A percentile compares a stretch with the other conserved stretches of the same genome.
Evolutionary conservation across 176 grass and related monocot genomes (phyloP).

Genomic region (Tillandsia fasciculata): DNA sequence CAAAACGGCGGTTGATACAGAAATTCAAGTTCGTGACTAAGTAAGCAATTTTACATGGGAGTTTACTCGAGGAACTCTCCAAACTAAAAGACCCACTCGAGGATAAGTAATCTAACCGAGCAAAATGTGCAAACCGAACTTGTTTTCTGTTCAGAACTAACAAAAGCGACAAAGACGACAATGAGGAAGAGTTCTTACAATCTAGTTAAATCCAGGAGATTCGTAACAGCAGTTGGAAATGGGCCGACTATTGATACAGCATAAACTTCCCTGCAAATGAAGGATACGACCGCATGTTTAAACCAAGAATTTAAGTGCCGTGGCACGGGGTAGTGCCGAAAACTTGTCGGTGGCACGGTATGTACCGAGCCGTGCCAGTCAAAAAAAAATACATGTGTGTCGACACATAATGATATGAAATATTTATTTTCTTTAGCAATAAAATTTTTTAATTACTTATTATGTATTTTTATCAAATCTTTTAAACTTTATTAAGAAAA

Average conservation of each 20-base stretch:
- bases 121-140: background rate
- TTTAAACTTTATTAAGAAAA: no score
- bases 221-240: slow-evolving; percentile 93
- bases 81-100: background rate
- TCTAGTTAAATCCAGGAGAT: slow-evolving; percentile 87
- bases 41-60: background rate
- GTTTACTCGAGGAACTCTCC: background rate
- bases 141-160: background rate
- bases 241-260: slow-evolving; percentile 93
- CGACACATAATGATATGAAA: no score
- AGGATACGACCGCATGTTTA: background rate
- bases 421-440: no score
- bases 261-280: slow-evolving; percentile 91
- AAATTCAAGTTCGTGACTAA: background rate
- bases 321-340: no score
- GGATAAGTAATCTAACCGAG: background rate
- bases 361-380: no score
- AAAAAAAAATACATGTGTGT: no score
- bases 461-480: no score
- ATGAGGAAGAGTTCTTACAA: slow-evolving; percentile 50
- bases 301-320: no score
- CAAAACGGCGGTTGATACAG: background rate
- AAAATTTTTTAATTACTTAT: no score
- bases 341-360: no score
- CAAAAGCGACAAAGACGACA: background rate